phyloP scores from a whole-genome alignment of 2,329 filamentous ascomycete genomes.

The Macrophomina phaseolina region DNA sequence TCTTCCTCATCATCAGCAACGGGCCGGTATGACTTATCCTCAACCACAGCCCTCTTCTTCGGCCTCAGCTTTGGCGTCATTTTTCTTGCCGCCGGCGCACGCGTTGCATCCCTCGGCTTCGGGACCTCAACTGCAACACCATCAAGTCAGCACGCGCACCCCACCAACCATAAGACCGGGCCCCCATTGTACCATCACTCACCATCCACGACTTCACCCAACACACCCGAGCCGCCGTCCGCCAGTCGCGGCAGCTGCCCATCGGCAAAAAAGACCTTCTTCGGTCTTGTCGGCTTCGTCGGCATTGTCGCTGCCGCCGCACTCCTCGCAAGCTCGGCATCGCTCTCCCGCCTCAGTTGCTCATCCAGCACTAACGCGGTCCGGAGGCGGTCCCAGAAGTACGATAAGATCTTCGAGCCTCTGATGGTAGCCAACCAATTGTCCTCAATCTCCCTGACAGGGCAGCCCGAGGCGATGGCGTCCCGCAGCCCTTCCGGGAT shows the following conservation, averaged over 20 bases:
- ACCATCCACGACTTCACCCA: background rate
- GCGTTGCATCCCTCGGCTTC: no score
- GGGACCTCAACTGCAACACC: background rate
- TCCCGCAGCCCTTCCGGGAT: background rate
- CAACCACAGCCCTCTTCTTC: background rate
- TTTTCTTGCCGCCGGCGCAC: background rate
- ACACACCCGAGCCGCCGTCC: background rate
- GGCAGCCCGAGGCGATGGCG: background rate
- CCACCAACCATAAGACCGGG: background rate
- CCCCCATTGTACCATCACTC: background rate
- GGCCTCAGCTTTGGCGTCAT: background rate
- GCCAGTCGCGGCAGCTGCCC: background rate
- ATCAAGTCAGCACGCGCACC: background rate
- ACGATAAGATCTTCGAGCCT: background rate
- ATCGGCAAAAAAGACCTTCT: background rate
- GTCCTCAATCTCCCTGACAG: background rate
- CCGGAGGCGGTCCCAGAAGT: background rate
- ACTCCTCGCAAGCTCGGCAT: no score
- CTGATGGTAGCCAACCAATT: background rate
- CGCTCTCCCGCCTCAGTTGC: background rate
- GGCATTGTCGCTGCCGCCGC: background rate
- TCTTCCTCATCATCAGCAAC: background rate
- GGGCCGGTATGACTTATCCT: background rate
- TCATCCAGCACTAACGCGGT: background rate
- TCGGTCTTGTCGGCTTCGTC: background rate